These are phyloP conservation scores for Falciphora oryzae DNA, from an alignment of 2,329 filamentous ascomycete genomes.

Conservation along the genomic window DNA sequence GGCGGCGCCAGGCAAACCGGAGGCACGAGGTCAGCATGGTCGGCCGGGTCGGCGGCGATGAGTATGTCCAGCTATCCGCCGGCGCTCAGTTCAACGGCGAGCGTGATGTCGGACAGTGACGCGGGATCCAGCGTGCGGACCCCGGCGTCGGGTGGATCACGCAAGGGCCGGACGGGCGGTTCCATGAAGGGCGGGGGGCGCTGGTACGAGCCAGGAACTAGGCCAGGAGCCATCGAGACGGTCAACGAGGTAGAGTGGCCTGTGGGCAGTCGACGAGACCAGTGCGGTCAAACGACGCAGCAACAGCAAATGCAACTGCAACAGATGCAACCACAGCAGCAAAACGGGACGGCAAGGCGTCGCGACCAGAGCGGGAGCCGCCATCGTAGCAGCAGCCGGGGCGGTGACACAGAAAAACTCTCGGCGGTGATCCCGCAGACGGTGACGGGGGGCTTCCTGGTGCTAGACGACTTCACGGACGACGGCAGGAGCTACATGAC, in stretches of 20 bases:
- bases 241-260: slow-evolving; percentile 23
- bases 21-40: slow-evolving; percentile 20
- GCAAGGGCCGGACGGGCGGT: slow-evolving; percentile 10
- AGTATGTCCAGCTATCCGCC: slow-evolving; percentile 18
- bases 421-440: background rate
- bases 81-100: slow-evolving; percentile 22
- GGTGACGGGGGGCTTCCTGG: slow-evolving; percentile 17
- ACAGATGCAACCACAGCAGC: background rate
- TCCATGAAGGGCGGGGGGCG: background rate
- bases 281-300: background rate
- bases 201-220: background rate
- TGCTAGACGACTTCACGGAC: slow-evolving; percentile 22
- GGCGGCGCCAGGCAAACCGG: slow-evolving; percentile 15
- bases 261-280: slow-evolving; percentile 7
- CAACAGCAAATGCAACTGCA: slow-evolving; percentile 3
- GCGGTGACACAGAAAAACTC: background rate
- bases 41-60: slow-evolving; percentile 16
- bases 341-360: background rate
- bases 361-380: background rate
- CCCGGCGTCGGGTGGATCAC: slow-evolving; percentile 16
- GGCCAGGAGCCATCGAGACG: slow-evolving; percentile 14
- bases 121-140: slow-evolving; percentile 22
- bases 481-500: slow-evolving; percentile 20
- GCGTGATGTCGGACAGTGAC: slow-evolving; percentile 24
- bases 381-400: slow-evolving; percentile 1